Percentiles rank a stretch among this genome's conserved stretches.
Conservation (phyloP, 805 yeast species). For the Saccharomycopsis microspora region DNA sequence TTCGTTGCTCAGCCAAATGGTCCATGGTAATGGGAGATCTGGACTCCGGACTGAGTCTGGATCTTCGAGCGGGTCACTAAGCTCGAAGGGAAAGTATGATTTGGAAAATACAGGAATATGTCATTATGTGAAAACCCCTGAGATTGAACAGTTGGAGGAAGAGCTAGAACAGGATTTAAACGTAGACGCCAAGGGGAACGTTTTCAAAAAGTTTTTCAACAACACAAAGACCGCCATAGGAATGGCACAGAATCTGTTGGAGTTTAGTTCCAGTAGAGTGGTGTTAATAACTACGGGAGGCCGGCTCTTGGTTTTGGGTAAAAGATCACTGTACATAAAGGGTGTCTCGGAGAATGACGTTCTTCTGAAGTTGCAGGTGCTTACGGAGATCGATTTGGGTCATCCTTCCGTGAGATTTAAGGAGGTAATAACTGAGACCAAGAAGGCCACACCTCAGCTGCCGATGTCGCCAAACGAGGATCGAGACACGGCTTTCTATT, state of each 20-base stretch:
- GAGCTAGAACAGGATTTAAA: constrained; percentile 11
- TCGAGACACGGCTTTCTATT: constrained; percentile 21
- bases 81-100: too few species aligned
- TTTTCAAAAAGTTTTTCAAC: constrained; percentile 3
- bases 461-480: background rate
- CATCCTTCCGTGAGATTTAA: constrained; percentile 35
- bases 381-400: constrained; percentile 36
- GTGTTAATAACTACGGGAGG: constrained; percentile 42
- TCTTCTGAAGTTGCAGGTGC: constrained; percentile 27
- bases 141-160: constrained; percentile 17
- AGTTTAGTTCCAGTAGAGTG: constrained; percentile 28
- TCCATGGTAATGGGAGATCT: constrained; percentile 17
- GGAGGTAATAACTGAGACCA: constrained; percentile 34
- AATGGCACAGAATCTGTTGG: constrained; percentile 9
- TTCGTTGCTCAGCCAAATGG: constrained; percentile 19
- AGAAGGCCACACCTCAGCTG: background rate
- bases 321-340: constrained; percentile 21
- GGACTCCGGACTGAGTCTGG: constrained; percentile 16
- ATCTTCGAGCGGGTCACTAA: background rate
- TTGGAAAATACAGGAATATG: constrained; percentile 1
- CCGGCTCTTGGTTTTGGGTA: constrained; percentile 34
- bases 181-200: background rate
- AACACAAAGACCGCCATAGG: constrained; percentile 17
- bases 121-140: constrained; percentile 17
- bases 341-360: background rate